phyloP scores from a whole-genome alignment of 768 basidiomycete genomes.

The Leccinum uliginosum region DNA sequence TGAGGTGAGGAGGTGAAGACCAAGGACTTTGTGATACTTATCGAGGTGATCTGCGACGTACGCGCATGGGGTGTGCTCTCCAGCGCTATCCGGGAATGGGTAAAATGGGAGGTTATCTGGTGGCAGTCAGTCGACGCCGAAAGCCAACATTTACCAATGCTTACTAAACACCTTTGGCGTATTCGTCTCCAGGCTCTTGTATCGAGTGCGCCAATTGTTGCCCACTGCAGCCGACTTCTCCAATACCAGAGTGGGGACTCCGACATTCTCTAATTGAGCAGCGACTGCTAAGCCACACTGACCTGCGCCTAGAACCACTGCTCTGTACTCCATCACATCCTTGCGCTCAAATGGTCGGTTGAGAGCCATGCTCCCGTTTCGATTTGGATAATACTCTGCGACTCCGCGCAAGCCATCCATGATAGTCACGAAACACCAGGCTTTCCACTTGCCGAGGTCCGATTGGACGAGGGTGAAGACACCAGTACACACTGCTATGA shows the following conservation, averaged over 20 bases:
- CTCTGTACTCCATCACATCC: conserved; percentile 19
- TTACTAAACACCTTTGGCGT: conserved; percentile 8
- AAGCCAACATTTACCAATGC: neutral
- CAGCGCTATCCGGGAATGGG: neutral
- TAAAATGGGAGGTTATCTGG: neutral
- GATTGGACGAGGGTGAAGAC: neutral
- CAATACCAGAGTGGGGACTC: conserved; percentile 39
- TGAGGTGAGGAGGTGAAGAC: conserved; percentile 1
- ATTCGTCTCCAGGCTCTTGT: conserved; percentile 44
- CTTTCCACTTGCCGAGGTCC: neutral
- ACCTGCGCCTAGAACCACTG: conserved; percentile 46
- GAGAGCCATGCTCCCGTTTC: neutral
- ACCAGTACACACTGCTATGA: neutral
- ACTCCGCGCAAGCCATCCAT: neutral
- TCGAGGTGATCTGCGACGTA: conserved; percentile 9
- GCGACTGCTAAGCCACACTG: conserved; percentile 23
- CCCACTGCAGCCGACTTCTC: conserved; percentile 60
- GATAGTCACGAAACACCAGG: neutral
- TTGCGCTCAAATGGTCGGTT: neutral
- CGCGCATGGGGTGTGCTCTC: neutral
- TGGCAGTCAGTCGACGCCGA: neutral
- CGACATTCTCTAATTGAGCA: neutral
- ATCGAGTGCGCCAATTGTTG: conserved; percentile 63
- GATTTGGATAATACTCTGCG: neutral
- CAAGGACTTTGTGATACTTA: conserved; percentile 3